Evolutionary conservation across 2,329 filamentous ascomycete genomes (phyloP).

Genomic region (Byssochlamys sp.): DNA sequence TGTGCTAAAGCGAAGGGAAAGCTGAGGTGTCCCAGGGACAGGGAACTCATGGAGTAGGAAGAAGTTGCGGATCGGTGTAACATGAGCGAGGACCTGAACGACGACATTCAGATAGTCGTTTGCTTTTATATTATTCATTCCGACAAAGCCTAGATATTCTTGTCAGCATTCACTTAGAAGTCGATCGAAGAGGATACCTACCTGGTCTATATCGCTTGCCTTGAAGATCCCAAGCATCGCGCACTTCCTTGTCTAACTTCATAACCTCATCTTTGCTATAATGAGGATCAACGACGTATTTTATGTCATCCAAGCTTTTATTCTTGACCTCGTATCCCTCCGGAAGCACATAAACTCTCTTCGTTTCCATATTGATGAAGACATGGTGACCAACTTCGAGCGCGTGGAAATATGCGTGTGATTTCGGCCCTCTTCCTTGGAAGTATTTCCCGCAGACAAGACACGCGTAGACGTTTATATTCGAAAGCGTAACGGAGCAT

Average conservation of each 20-base stretch:
- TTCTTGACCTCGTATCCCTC: constrained; percentile 95
- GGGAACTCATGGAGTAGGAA: constrained; percentile 78
- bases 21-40: constrained; percentile 55
- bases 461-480: constrained; percentile 98
- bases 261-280: constrained; percentile 73
- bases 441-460: constrained; percentile 97
- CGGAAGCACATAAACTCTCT: constrained; percentile 51
- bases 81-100: constrained; percentile 82
- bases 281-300: constrained; percentile 87
- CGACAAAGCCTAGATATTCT: constrained; percentile 60
- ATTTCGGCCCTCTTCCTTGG: constrained; percentile 84
- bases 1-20: constrained; percentile 78
- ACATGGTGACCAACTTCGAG: constrained; percentile 93
- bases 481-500: constrained; percentile 88
- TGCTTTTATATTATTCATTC: constrained; percentile 99
- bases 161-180: constrained; percentile 2
- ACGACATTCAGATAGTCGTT: constrained; percentile 98
- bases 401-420: constrained; percentile 93
- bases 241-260: constrained; percentile 58
- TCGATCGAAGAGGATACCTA: constrained; percentile 12
- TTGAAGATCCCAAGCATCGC: constrained; percentile 61
- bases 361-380: constrained; percentile 82
- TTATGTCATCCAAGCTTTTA: constrained; percentile 93
- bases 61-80: constrained; percentile 79
- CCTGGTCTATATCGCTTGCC: constrained; percentile 80